Base-by-base conservation (phyloP, 371 early-diverging fungal species). In the Saksenaea oblongispora region DNA sequence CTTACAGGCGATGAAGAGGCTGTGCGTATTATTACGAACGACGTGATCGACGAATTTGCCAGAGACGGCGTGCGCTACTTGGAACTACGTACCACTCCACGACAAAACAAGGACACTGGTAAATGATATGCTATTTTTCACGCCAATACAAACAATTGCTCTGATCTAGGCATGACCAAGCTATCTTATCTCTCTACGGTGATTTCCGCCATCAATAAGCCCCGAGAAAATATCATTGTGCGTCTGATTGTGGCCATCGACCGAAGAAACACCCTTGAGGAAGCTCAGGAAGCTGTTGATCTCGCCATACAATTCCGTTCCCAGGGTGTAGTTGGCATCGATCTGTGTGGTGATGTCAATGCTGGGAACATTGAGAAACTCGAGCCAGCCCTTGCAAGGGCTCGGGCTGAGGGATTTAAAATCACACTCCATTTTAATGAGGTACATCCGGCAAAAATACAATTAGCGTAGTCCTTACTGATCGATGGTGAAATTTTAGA, bases 351-450 rank as follows among this genome's bases (percentile, higher is more conserved):
- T 24, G 84, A 90, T 69, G 81, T 79, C 10, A 64, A 62, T 26
- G 66, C 58, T 14, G 88, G 86, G 0, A 64, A 68, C 14, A 82
- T 86, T 71, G 63, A 67, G 13, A 66, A 34, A 10, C 42, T 85
- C 17, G 71, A 67, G 47, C 84, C 83, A 10, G 88, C 88, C 2
- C 76, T 89, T 55, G 58, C 67, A 9, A 68, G 74, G 53, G 89
- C 88, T 4, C 61, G 83, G 53, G 36, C 60, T 7, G 63, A 73
- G 14, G 83, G 83, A 7, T 76, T 89, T 57, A 74, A 80, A 34
- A 59, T 87, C 1, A 88, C 90, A 10, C 61, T 86, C 7, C 90
- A 89, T 59, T 74, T 86, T 51, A 84, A 82, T 35, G 90, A 89
- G 72, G 67, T 87, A 42, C 54, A 9, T 31, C 31, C 31, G 31